These are phyloP conservation scores for Camellia japonica DNA, from an alignment of 148 eudicot species.

Conservation along the genomic window DNA sequence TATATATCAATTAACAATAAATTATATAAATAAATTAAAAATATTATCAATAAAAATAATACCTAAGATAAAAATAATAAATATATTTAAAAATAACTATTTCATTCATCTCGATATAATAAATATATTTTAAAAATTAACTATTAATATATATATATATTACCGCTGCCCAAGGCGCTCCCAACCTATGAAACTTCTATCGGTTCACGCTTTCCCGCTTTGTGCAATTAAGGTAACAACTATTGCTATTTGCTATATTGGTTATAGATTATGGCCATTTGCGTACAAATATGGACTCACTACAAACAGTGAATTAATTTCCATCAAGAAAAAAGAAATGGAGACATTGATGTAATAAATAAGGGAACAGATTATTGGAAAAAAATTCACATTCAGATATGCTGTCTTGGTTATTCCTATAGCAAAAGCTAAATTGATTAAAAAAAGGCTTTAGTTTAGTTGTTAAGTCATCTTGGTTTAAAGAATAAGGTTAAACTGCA, in stretches of 20 bases:
- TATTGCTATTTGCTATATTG: neutral
- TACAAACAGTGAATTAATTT: neutral
- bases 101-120: too few relatives aligned
- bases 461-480: neutral
- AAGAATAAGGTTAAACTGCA: slow-evolving; percentile 1
- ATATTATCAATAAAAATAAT: too few relatives aligned
- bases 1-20: too few relatives aligned
- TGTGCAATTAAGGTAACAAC: too few relatives aligned
- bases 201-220: too few relatives aligned
- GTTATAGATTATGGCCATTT: neutral
- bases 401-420: neutral
- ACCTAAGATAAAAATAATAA: too few relatives aligned
- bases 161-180: too few relatives aligned
- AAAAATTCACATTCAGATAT: neutral
- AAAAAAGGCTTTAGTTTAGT: neutral
- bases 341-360: neutral
- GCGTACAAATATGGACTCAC: neutral
- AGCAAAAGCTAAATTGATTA: neutral
- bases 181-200: too few relatives aligned
- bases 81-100: too few relatives aligned
- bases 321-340: neutral
- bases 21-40: too few relatives aligned
- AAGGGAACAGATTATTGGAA: neutral
- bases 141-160: too few relatives aligned
- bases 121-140: too few relatives aligned